Percentiles rank a stretch among this genome's conserved stretches.
Evolutionary conservation across 106 monocot genomes (phyloP).

Genomic region (Cymbidium sinense): DNA sequence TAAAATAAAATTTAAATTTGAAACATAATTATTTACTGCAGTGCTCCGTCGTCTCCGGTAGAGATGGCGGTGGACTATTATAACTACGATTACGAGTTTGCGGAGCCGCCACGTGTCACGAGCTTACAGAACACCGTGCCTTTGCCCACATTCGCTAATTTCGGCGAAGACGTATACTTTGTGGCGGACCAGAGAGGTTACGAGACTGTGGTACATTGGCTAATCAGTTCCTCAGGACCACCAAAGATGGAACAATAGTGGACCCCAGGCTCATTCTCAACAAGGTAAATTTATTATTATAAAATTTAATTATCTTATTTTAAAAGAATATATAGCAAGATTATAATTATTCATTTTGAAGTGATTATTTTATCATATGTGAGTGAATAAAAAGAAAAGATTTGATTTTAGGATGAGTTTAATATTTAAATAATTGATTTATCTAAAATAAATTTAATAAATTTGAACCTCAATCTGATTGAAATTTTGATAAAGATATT

Average conservation of each 20-base stretch:
- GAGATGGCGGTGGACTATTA: conserved; percentile 77
- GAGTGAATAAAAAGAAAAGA: no score
- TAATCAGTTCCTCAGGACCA: conserved; percentile 29
- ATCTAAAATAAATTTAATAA: no score
- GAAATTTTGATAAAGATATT: no score
- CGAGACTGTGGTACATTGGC: conserved; percentile 47
- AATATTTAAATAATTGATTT: no score
- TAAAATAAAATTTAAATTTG: background rate
- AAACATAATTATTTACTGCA: conserved; percentile 3
- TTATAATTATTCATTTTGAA: no score
- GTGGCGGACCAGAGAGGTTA: conserved; percentile 68
- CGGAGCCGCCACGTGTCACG: conserved; percentile 70
- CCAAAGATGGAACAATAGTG: conserved; percentile 19
- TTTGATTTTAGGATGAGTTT: no score
- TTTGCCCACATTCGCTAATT: conserved; percentile 50
- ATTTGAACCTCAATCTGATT: no score
- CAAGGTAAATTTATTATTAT: conserved; percentile 25
- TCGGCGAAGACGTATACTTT: conserved; percentile 49
- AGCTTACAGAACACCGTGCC: conserved; percentile 69
- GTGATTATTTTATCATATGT: no score
- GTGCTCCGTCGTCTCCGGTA: conserved; percentile 40
- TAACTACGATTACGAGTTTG: conserved; percentile 63
- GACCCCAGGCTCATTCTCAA: conserved; percentile 45
- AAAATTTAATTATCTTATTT: no score
- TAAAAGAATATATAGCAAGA: no score